Evolutionary conservation across 2,329 filamentous ascomycete species (phyloP).

Genomic region (Ceratocystis cacaofunesta): DNA sequence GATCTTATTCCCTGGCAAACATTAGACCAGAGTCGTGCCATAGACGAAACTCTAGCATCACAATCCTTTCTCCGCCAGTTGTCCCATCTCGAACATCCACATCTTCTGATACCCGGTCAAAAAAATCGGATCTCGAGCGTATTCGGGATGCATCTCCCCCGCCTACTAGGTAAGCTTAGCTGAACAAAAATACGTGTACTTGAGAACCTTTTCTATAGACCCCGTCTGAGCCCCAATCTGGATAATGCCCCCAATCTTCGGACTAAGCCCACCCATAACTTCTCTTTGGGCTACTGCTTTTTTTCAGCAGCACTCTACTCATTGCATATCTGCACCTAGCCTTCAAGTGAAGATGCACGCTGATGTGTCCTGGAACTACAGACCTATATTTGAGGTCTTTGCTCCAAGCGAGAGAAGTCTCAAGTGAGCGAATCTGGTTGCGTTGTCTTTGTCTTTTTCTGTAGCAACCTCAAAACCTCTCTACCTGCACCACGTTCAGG

Average conservation of each 20-base stretch:
- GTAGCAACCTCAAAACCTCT: neutral
- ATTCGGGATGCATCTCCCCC: slow-evolving; percentile 11
- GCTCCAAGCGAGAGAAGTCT: neutral
- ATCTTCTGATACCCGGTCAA: slow-evolving; percentile 1
- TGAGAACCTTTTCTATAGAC: neutral
- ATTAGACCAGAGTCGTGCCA: slow-evolving; percentile 12
- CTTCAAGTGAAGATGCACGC: neutral
- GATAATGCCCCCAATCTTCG: neutral
- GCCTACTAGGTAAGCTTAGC: slow-evolving; percentile 7
- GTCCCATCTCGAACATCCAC: neutral
- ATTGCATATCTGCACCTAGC: neutral
- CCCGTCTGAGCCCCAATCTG: neutral
- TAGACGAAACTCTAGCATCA: slow-evolving; percentile 9
- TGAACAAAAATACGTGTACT: neutral
- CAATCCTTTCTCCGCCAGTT: slow-evolving; percentile 3
- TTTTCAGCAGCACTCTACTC: too few species aligned
- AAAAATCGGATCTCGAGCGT: slow-evolving; percentile 11
- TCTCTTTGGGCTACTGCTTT: too few species aligned
- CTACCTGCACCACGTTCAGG: neutral
- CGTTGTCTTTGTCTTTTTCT: neutral
- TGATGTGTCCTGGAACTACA: neutral
- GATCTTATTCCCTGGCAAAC: slow-evolving; percentile 10
- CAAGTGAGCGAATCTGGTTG: neutral
- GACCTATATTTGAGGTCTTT: too few species aligned
- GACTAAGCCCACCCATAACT: neutral